Base-by-base conservation (phyloP, 257 asterid genomes). In the Solanum virginianum region DNA sequence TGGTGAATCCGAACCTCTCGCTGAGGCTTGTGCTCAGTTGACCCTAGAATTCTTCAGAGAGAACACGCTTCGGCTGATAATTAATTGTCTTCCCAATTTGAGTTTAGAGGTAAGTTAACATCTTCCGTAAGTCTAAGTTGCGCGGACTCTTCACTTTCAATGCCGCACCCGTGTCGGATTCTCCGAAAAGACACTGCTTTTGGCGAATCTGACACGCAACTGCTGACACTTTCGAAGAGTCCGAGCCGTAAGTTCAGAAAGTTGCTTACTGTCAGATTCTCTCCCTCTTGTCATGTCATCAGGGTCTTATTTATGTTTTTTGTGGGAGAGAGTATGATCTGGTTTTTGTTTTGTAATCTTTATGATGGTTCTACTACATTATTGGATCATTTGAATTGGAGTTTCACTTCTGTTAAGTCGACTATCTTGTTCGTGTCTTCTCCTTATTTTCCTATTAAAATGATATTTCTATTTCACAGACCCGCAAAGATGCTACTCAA, bases 1-100 rank as follows among this genome's bases (percentile, higher is more conserved):
- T 87, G 92, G 99, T 84, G 98, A 95, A 88, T 89, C 97, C 11
- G 99, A 95, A 89, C 99, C 99, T 36, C 93, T 94, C 12, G 81
- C 97, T 1, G 98, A 95, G 83, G 95, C 98, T 22, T 95, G 99
- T 86, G 85, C 92, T 43, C 99, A 93, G 86, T 86, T 95, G 92
- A 95, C 99, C 1, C 95, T 90, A 84, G 99, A 95, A 90, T 93
- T 95, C 88, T 94, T 95, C 87, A 92, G 88, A 84, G 99, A 95
- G 90, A 90, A 95, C 87, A 91, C 97, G 14, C 91, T 94, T 39
- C 94, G 99, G 24, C 89, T 93, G 49, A 60, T 95, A 66, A 94
- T 95, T 71, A 75, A 80, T 81, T 94, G 95, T 86, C 97, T 95
- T 80, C 99, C 99, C 41, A 91, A 91, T 90, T 88, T 95, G 87